Evolutionary conservation across 2,329 filamentous ascomycete species (phyloP).

Genomic region (Beauveria sp.): DNA sequence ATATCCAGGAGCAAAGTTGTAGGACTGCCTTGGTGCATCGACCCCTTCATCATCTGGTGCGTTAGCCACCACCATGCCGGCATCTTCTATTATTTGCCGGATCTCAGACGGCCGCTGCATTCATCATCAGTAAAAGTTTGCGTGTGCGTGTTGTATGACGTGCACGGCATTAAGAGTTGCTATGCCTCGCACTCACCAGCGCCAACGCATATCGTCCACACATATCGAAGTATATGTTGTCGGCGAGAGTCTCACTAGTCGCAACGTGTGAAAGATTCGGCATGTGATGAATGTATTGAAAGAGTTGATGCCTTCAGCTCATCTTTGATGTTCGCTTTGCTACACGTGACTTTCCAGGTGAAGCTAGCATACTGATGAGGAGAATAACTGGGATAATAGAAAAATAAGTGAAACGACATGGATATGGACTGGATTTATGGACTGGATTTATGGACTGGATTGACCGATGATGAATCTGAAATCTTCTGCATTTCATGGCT

Average conservation of each 20-base stretch:
- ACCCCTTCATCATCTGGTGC: conserved; percentile 63
- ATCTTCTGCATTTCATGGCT: too few species aligned
- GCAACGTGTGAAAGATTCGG: too few species aligned
- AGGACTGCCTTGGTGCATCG: conserved; percentile 58
- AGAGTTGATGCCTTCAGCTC: too few species aligned
- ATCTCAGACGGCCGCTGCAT: conserved; percentile 67
- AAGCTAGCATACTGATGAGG: too few species aligned
- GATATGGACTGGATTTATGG: too few species aligned
- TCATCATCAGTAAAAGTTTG: not conserved
- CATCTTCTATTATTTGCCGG: conserved; percentile 62
- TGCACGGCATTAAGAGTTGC: not conserved
- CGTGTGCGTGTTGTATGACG: not conserved
- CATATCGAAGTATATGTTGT: conserved; percentile 35
- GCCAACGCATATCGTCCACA: conserved; percentile 61
- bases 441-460: too few species aligned
- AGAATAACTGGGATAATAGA: too few species aligned
- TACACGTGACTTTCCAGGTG: too few species aligned
- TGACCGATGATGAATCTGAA: too few species aligned
- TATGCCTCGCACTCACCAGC: conserved; percentile 28
- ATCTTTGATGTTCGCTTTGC: too few species aligned
- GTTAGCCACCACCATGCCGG: conserved; percentile 65
- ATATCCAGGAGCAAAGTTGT: conserved; percentile 89
- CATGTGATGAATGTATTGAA: too few species aligned
- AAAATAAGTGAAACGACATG: too few species aligned
- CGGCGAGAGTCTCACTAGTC: not conserved